Percentiles rank a stretch among this genome's conserved stretches.
Conservation (phyloP, 352 stramenopile species). For the Phytophthora meadii region DNA sequence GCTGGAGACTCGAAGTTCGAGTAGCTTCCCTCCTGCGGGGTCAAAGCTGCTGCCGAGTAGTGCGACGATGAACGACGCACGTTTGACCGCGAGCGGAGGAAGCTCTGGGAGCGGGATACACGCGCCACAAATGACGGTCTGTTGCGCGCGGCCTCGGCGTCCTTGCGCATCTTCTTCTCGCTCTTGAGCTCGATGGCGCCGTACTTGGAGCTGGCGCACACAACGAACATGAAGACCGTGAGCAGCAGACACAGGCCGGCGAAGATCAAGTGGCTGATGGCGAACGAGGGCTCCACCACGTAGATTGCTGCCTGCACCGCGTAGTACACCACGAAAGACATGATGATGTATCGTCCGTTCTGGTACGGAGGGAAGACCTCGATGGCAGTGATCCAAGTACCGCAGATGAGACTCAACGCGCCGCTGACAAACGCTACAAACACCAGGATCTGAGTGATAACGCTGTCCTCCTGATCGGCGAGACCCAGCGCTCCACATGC, state of each 20-base stretch:
- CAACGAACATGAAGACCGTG: conserved; percentile 78
- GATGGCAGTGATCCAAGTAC: conserved; percentile 84
- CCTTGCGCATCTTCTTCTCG: conserved; percentile 81
- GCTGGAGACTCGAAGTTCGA: conserved; percentile 84
- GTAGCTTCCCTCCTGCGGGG: conserved; percentile 70
- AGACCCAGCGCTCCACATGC: conserved; percentile 66
- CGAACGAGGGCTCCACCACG: conserved; percentile 73
- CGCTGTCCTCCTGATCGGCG: conserved; percentile 49
- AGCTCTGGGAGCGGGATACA: conserved; percentile 80
- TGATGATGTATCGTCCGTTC: conserved; percentile 63
- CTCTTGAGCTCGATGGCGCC: conserved; percentile 88
- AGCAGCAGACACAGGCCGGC: conserved; percentile 69
- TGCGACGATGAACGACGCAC: conserved; percentile 70
- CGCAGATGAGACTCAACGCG: conserved; percentile 75
- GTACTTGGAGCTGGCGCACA: conserved; percentile 82
- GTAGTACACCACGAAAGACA: conserved; percentile 86
- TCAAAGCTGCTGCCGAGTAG: conserved; percentile 45
- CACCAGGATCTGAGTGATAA: conserved; percentile 70
- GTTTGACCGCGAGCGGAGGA: conserved; percentile 70
- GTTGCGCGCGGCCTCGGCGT: conserved; percentile 56
- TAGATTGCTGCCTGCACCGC: conserved; percentile 71
- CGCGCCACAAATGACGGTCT: conserved; percentile 55
- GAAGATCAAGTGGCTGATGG: conserved; percentile 79
- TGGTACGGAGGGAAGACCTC: conserved; percentile 88
- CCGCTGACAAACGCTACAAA: conserved; percentile 77